phyloP scores from a whole-genome alignment of 2,329 filamentous ascomycete genomes.

The Trichophaea hybrida region DNA sequence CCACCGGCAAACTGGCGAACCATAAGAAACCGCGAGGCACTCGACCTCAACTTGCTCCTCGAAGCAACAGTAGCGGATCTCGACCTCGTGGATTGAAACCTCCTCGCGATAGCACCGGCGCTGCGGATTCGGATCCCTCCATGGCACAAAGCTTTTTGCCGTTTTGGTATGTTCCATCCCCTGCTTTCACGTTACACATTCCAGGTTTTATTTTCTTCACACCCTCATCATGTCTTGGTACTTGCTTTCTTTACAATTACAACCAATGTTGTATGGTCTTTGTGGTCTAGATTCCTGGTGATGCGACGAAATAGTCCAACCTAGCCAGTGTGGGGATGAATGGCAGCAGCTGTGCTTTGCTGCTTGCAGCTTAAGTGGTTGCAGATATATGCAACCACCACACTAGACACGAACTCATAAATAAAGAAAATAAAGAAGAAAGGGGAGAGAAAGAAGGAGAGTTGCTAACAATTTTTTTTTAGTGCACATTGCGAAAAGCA shows the following conservation, averaged over 20 bases:
- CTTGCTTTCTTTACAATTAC: background rate
- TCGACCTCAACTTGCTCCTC: conserved; percentile 16
- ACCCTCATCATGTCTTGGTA: background rate
- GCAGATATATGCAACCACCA: background rate
- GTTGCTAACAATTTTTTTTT: background rate
- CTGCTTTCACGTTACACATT: conserved; percentile 1
- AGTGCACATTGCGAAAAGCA: conserved; percentile 28
- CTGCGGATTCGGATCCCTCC: conserved; percentile 21
- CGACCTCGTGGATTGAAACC: conserved; percentile 17
- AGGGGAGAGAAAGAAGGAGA: too few relatives aligned
- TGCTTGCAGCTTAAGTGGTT: background rate
- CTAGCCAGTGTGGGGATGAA: background rate
- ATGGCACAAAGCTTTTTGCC: conserved; percentile 28
- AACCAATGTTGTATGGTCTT: background rate
- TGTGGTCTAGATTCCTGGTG: background rate
- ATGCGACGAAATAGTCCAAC: background rate
- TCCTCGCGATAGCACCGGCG: conserved; percentile 4
- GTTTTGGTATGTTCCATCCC: conserved; percentile 24
- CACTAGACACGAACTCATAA: background rate
- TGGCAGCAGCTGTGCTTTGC: background rate
- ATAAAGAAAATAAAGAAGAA: too few relatives aligned
- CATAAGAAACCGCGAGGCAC: conserved; percentile 21
- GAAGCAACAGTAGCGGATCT: conserved; percentile 14
- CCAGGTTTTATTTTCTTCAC: background rate
- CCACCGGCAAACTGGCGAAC: conserved; percentile 23